Evolutionary conservation across 352 stramenopile species (phyloP), one percentile per base, ranked within the genome.

Genomic region (Phytophthora palmivora): DNA sequence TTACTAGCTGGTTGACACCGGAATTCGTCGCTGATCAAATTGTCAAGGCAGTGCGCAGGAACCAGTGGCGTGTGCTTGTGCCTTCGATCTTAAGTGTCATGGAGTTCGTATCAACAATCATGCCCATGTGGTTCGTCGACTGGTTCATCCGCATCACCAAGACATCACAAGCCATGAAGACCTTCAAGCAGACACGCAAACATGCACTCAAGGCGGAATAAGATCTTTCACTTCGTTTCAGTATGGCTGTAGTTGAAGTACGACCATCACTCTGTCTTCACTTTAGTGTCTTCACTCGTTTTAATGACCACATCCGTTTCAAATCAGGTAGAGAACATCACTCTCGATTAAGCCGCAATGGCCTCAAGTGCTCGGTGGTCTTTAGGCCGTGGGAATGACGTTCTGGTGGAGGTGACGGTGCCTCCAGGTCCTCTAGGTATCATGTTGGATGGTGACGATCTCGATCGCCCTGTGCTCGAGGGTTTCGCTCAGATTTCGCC

Each of bases 341-440:
- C 19, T 30, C 19, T 47, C 21, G 4, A 22, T n/a, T 47, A 47
- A 10, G 18, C 34, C 8, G 49, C 14, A 19, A 65, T 59, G 61
- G 53, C 53, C 36, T 19, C 41, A 15, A 58, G 55, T 16, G 62
- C 62, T 22, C 62, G 62, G 8, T 70, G 62, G 62, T 48, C 60
- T 8, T 19, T 67, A n/a, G 37, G 46, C 11, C 33, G 33, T 11
- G 18, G 32, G 11, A 7, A 33, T 5, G 15, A 47, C 15, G 34
- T 45, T n/a, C 18, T 68, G 2, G 66, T 90, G 36, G 48, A 82
- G n/a, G 68, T 94, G 10, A 46, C 70, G 11, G 80, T 87, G 24
- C 62, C 71, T 22, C 71, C 81, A 0, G 84, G 79, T 0, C 61
- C 86, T 15, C 64, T 92, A 0, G 84, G 79, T 9, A 85, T 92